phyloP scores from a whole-genome alignment of 2,329 filamentous ascomycete genomes.

The Ophiosphaerella herpotricha region DNA sequence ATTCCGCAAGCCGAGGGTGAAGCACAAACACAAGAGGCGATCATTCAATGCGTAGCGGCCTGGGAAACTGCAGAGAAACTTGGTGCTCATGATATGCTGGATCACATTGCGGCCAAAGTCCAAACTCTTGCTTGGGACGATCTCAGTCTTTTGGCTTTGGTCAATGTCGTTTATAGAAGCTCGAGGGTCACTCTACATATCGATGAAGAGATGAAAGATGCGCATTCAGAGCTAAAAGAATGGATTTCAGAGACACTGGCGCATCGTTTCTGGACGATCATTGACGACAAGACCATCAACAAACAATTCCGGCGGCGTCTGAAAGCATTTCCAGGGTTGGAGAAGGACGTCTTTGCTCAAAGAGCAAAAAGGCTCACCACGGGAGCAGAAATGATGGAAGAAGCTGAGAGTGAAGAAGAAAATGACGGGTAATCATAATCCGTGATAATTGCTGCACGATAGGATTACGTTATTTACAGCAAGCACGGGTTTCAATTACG shows the following conservation, averaged over 20 bases:
- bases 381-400: neutral
- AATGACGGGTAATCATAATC: neutral
- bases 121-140: conserved; percentile 3
- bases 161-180: conserved; percentile 18
- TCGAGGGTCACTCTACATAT: neutral
- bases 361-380: neutral
- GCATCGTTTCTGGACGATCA: conserved; percentile 21
- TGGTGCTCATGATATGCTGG: conserved; percentile 31
- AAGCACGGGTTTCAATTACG: too few relatives aligned
- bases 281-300: conserved; percentile 11
- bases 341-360: conserved; percentile 17
- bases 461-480: neutral
- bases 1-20: conserved; percentile 10
- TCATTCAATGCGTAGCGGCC: conserved; percentile 25
- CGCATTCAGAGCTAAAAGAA: conserved; percentile 16
- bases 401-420: conserved; percentile 1
- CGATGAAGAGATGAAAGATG: conserved; percentile 17
- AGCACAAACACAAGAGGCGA: conserved; percentile 10
- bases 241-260: conserved; percentile 25
- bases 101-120: conserved; percentile 30
- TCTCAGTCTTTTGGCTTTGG: conserved; percentile 19
- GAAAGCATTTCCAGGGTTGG: conserved; percentile 18
- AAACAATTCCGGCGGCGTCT: conserved; percentile 12
- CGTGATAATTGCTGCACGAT: neutral
- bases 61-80: conserved; percentile 29